phyloP scores from a whole-genome alignment of 345 rosid genomes.

The Arabidopsis thaliana region TAIR10.1 NC_003071.7:17989001-17989500 shows the following conservation, averaged over 20 bases:
- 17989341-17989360: background rate
- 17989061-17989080: too few species aligned
- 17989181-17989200: background rate
- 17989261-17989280: background rate
- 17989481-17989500: background rate
- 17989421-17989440: background rate
- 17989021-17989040: too few species aligned
- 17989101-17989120: background rate
- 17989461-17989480: background rate
- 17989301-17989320: background rate
- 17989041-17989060: too few species aligned
- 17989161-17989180: background rate
- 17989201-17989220: background rate
- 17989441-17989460: background rate
- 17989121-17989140: background rate
- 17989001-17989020: background rate
- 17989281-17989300: constrained; percentile 2
- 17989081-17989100: background rate
- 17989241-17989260: background rate
- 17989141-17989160: background rate
- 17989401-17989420: constrained; percentile 5
- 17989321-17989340: background rate
- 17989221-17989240: background rate
- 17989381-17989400: constrained; percentile 2
- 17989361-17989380: background rate